Evolutionary conservation across 2,329 filamentous ascomycete species (phyloP), one percentile per base, ranked within the genome.

Genomic region (Bipolaris cookei): DNA sequence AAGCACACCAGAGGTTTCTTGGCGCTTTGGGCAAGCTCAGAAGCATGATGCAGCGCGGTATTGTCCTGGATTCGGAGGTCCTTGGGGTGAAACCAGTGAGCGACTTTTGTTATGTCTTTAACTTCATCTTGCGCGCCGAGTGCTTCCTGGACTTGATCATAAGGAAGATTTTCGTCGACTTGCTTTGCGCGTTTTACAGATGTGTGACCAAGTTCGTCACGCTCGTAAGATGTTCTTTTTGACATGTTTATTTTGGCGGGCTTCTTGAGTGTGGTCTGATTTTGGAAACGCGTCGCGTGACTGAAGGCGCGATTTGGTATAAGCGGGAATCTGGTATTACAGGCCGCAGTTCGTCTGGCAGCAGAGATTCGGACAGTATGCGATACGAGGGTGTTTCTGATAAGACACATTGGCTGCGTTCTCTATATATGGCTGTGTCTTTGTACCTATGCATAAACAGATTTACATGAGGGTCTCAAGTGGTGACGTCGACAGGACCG

Each of bases 61-160:
- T 83, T 83, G 58, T 83, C 82, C 44, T 83, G 78, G 43, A 80
- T 78, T 20, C 82, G 76, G 6, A 83, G 65, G 51, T 83, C 82
- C 58, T 82, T 82, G 54, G 77, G 78, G n/a, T 80, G 77, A 61
- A 83, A 83, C 82, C 81, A 83, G 58, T 83, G 80, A 4, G 79
- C 69, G 0, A 83, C 77, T 56, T 76, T 79, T n/a, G 68, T 71
- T 5, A 76, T 73, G 6, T 77, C 68, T 18, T 74, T 70, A 10
- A 75, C 68, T 34, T 73, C 73, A 16, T 76, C 67, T 55, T 79
- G 80, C 6, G 73, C 66, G 20, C 76, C 70, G 3, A 83, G 67
- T 1, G 75, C 67, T 39, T 75, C 66, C n/a, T 70, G 62, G 14
- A 83, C 71, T 34, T 78, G 66, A 13, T 77, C 69, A 55, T 78